phyloP scores from a whole-genome alignment of 2,329 filamentous ascomycete species.

The Paraphoma sp. region DNA sequence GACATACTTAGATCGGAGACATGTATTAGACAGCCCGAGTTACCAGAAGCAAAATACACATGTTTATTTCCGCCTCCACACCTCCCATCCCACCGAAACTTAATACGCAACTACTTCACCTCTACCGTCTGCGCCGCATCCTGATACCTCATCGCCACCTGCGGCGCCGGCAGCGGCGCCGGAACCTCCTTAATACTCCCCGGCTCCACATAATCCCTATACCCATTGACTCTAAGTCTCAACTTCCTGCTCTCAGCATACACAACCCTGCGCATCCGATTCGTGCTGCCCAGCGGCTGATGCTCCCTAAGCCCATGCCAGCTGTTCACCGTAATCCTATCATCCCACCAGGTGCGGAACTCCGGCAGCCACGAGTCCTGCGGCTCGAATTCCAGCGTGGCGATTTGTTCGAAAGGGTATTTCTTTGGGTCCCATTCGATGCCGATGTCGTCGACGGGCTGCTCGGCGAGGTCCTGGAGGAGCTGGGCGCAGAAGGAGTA shows the following conservation, averaged over 20 bases:
- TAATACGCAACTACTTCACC: constrained; percentile 1
- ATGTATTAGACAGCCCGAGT: too few relatives aligned
- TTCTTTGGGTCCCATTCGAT: constrained; percentile 55
- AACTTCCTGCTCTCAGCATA: constrained; percentile 52
- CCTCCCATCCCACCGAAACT: too few relatives aligned
- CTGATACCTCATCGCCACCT: constrained; percentile 23
- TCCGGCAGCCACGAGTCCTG: constrained; percentile 51
- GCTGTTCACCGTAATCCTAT: constrained; percentile 48
- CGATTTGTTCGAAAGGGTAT: constrained; percentile 57
- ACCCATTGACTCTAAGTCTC: constrained; percentile 48
- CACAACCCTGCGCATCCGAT: constrained; percentile 50
- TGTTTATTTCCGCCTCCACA: too few relatives aligned
- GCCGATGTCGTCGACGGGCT: constrained; percentile 47
- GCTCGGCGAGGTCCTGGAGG: constrained; percentile 54
- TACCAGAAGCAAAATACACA: too few relatives aligned
- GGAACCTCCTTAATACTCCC: constrained; percentile 46
- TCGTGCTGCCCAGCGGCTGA: constrained; percentile 49
- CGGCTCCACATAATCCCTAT: constrained; percentile 50
- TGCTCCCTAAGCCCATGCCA: constrained; percentile 51
- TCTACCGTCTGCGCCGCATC: constrained; percentile 22
- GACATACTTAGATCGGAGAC: too few relatives aligned
- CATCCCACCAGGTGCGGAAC: constrained; percentile 51
- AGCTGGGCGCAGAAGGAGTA: constrained; percentile 55
- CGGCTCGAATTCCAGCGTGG: constrained; percentile 49
- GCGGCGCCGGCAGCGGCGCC: constrained; percentile 24